Conservation (phyloP, 2,329 filamentous ascomycete species). For the Elsinoe perseae region DNA sequence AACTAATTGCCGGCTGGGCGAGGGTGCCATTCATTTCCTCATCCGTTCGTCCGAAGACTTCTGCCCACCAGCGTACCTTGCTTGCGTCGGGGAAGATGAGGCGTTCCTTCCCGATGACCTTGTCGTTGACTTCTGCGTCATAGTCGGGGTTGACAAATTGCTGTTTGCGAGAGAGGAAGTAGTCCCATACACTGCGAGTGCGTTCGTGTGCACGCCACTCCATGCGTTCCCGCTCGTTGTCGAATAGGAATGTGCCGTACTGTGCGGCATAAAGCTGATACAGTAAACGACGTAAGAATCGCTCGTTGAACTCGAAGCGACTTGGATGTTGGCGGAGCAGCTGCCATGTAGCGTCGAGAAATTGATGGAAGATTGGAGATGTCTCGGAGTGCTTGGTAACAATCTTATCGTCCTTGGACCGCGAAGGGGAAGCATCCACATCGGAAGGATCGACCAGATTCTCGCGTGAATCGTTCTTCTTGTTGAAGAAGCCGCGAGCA, state of each 20-base stretch:
- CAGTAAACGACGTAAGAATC: conserved; percentile 77
- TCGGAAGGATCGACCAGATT: conserved; percentile 32
- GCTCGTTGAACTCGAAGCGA: conserved; percentile 93
- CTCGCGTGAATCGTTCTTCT: conserved; percentile 60
- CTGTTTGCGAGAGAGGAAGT: conserved; percentile 71
- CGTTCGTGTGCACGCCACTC: conserved; percentile 17
- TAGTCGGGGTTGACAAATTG: conserved; percentile 82
- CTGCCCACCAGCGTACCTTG: conserved; percentile 89
- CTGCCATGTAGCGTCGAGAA: conserved; percentile 90
- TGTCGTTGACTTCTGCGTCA: conserved; percentile 66
- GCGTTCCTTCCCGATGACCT: conserved; percentile 68
- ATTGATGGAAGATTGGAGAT: conserved; percentile 95
- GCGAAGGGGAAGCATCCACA: conserved; percentile 30
- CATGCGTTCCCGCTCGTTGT: conserved; percentile 72
- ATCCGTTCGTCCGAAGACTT: conserved; percentile 76
- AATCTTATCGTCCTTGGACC: conserved; percentile 50
- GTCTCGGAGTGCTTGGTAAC: conserved; percentile 81
- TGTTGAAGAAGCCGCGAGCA: conserved; percentile 84
- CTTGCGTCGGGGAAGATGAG: conserved; percentile 68
- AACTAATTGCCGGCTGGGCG: conserved; percentile 16
- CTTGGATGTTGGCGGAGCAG: conserved; percentile 75
- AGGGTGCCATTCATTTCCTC: conserved; percentile 74
- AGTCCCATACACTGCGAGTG: conserved; percentile 81
- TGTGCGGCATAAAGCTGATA: conserved; percentile 96
- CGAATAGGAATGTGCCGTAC: conserved; percentile 93